Evolutionary conservation across 768 basidiomycete species (phyloP), one percentile per base, ranked within the genome.

Genomic region (Rhizopogon sp.): DNA sequence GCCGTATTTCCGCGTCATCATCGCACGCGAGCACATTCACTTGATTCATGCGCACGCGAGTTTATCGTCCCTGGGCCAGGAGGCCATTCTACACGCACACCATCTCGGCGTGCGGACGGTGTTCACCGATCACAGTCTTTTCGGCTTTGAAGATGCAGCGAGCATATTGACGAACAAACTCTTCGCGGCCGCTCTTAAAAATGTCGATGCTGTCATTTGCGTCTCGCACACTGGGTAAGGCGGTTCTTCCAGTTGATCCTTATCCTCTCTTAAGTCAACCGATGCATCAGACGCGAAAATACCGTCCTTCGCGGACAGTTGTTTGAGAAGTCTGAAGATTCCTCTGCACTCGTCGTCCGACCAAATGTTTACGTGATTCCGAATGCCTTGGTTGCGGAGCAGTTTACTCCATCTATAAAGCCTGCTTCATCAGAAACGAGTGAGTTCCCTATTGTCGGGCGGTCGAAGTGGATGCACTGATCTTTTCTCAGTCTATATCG

Each of bases 121-220:
- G 9, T 96, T 98, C 68, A 98, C 97, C 0, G 97, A 99, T 69
- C 96, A 99, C 63, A 93, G 90, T 63, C 71, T 99, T 28, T 98
- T 98, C 62, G 96, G 94, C 1, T 94, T 99, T 64, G 95, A 92
- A 33, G 95, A 98, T 65, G 95, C 97, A 14, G 95, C 94, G 1
- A 94, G 95, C 61, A 96, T 99, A 40, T 75, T 98, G 59, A 98
- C 97, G 5, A 99, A 99, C 75, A 99, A 99, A 69, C 80, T 99
- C 35, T 75, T 98, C 40, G 88, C 83, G 10, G 93, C 83, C 4
- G 87, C 90, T 2, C 74, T 99, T 64, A 82, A 85, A 56, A 94
- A 96, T 66, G 91, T 95, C 0, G 96, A 98, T 61, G 93, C 88
- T 0, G 92, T 90, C 1, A 94, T 98, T 25, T 98, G 94, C 62